Percentiles rank a stretch among this genome's conserved stretches.
phyloP scores from a whole-genome alignment of 192 early-diverging fungal species.

The Spinellus fusiger region DNA sequence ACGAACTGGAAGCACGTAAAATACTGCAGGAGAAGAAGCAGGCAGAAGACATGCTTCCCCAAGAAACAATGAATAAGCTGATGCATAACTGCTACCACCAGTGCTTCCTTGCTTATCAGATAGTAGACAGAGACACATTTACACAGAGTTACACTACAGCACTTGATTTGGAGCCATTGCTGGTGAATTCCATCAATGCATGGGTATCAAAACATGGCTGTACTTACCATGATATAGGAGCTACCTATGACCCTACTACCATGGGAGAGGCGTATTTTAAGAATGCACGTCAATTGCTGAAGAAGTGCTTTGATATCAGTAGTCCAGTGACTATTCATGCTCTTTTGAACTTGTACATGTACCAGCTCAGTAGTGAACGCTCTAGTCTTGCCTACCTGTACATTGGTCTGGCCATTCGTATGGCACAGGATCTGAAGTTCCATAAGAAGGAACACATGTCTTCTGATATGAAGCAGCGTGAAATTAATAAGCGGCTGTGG shows the following conservation, averaged over 20 bases:
- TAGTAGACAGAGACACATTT: constrained; percentile 29
- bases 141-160: constrained; percentile 14
- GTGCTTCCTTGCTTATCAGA: constrained; percentile 34
- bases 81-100: constrained; percentile 29
- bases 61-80: constrained; percentile 21
- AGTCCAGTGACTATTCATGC: constrained; percentile 36
- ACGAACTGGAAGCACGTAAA: constrained; percentile 29
- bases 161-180: constrained; percentile 20
- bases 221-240: constrained; percentile 26
- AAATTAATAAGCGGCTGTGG: constrained; percentile 36
- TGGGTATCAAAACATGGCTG: constrained; percentile 37
- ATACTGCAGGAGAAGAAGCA: constrained; percentile 27
- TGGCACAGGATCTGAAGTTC: constrained; percentile 38
- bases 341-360: constrained; percentile 37
- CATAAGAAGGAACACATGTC: constrained; percentile 35
- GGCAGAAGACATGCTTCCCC: constrained; percentile 20
- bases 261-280: constrained; percentile 36
- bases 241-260: constrained; percentile 18
- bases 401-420: constrained; percentile 37
- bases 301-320: constrained; percentile 38
- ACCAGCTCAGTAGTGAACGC: constrained; percentile 32
- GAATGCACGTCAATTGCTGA: constrained; percentile 34
- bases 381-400: constrained; percentile 35
- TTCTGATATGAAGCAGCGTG: constrained; percentile 25
- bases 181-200: constrained; percentile 35